Base-by-base conservation (phyloP, 768 basidiomycete species). In the Mycena albidolilacea region DNA sequence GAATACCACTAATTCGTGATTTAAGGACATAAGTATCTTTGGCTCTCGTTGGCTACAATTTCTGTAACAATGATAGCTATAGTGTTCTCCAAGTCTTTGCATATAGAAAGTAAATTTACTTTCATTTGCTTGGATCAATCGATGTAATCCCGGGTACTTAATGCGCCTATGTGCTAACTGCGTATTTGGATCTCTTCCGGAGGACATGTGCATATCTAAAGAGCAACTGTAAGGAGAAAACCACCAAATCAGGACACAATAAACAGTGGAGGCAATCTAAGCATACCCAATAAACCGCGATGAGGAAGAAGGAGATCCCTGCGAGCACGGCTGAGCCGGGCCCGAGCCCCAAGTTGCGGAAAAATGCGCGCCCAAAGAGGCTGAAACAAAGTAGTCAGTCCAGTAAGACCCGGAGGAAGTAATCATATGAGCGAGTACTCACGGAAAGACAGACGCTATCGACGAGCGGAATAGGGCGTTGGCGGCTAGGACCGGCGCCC, bases 401-500 rank as follows among this genome's bases (percentile, higher is more conserved):
- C n/a, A n/a, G n/a, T 38, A 55, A 57, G 54, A 37, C 6, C 2
- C 39, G 15, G 23, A 39, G 19, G 6, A 35, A 30, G 35, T 64
- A 59, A 3, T 7, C 11, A n/a, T n/a, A 30, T 7, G 7, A 17
- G 9, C 2, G 38, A 19, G 19, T n/a, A 69, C 70, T 30, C n/a
- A 74, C 73, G 76, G 78, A 30, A 77, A 78, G 9, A 76, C 73
- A 38, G 71, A 64, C 14, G 77, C 76, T 23, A 81, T 77, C 64
- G 77, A 76, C 4, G 81, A 78, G 8, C 82, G 76, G 72, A 81
- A 81, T 14, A 83, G 72, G 64, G 76, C 81, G 59, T 82, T 82
- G 9, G 78, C 81, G 5, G 81, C 82, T 11, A 83, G 69, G 7
- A 82, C 79, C 37, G 77, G 75, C 11, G 80, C 82, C 9, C 78